A percentile compares a stretch with the other conserved stretches of the same genome.
phyloP scores from a whole-genome alignment of 176 grass and related monocot species.

The Carex scoparia region DNA sequence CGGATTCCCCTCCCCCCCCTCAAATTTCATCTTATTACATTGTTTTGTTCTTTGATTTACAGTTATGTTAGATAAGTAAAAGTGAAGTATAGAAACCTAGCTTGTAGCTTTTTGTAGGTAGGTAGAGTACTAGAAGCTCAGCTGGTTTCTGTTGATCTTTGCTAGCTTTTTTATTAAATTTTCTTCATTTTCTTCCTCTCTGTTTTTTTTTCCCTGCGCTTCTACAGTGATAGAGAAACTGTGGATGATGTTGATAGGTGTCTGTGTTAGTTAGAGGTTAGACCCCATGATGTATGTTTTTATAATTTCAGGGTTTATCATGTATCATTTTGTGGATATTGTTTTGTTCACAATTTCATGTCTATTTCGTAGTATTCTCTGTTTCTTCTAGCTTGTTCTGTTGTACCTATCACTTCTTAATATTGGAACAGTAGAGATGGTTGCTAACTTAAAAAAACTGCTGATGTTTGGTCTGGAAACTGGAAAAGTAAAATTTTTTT shows the following conservation, averaged over 20 bases:
- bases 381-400: constrained; percentile 3
- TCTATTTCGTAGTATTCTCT: neutral
- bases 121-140: constrained; percentile 33
- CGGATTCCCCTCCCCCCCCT: constrained; percentile 24
- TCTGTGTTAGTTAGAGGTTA: neutral
- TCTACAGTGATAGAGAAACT: constrained; percentile 3
- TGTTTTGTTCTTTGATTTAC: constrained; percentile 15
- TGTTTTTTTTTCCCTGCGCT: neutral
- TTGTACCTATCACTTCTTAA: neutral
- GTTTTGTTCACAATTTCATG: neutral
- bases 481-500: neutral
- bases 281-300: constrained; percentile 10
- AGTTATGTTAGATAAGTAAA: constrained; percentile 4
- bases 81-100: constrained; percentile 7
- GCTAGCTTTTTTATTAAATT: neutral
- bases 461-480: neutral
- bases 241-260: neutral
- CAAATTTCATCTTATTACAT: neutral
- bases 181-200: neutral
- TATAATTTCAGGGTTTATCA: constrained; percentile 3
- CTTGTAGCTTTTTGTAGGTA: constrained; percentile 38
- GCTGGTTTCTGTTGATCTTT: constrained; percentile 32
- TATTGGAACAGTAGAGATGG: neutral
- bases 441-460: neutral
- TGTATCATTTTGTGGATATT: constrained; percentile 15